Conservation (phyloP, 805 yeast genomes). For the Naumovozyma castellii region DNA sequence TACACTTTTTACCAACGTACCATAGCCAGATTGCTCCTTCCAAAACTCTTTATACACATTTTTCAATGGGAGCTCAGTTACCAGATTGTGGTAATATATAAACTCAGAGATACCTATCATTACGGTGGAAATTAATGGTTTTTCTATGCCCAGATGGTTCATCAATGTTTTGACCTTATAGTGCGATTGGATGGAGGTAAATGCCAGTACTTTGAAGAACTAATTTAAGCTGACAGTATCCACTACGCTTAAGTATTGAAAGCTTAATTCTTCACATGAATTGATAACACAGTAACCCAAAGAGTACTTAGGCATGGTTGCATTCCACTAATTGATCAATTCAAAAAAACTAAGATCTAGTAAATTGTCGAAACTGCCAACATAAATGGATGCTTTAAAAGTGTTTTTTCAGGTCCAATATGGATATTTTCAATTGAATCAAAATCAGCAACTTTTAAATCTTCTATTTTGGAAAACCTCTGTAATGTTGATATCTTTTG, state of each 20-base stretch:
- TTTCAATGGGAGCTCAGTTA: neutral
- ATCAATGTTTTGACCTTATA: neutral
- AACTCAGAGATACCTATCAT: neutral
- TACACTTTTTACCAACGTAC: neutral
- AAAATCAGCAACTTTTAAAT: neutral
- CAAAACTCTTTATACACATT: neutral
- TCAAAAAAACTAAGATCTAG: neutral
- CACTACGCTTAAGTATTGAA: neutral
- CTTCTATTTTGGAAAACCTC: neutral
- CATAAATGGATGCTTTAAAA: neutral
- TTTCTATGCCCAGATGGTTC: neutral
- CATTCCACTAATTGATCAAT: neutral
- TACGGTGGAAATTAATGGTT: neutral
- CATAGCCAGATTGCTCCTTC: neutral
- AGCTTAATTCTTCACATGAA: neutral
- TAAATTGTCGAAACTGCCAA: neutral
- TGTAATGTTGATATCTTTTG: neutral
- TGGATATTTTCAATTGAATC: neutral
- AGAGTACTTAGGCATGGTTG: neutral
- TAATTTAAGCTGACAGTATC: neutral
- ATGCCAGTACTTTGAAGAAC: neutral
- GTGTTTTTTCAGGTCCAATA: neutral
- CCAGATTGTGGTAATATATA: neutral
- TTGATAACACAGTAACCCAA: neutral
- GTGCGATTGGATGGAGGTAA: neutral